phyloP scores from a whole-genome alignment of 169 alveolate species.

The Cyclospora cayetanensis region DNA sequence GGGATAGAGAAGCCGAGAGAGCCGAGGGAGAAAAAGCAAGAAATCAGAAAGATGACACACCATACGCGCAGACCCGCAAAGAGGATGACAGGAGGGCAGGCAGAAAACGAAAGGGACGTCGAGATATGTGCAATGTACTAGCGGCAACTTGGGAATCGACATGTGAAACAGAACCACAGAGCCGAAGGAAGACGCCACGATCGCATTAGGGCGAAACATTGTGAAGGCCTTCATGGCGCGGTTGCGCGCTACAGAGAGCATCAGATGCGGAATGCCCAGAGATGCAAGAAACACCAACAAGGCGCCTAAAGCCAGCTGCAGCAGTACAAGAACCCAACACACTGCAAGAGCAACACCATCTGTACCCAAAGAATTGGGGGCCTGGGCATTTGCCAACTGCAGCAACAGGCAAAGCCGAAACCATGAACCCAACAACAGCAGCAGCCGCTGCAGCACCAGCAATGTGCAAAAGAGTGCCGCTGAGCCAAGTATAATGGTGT shows the following conservation, averaged over 20 bases:
- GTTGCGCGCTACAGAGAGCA: background rate
- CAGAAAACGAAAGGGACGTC: background rate
- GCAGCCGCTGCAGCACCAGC: background rate
- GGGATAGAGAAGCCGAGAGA: background rate
- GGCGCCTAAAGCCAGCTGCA: background rate
- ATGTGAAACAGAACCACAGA: slow-evolving; percentile 45
- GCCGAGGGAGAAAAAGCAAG: background rate
- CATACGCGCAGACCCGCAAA: too few relatives aligned
- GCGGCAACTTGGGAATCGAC: slow-evolving; percentile 60
- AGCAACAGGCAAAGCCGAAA: background rate
- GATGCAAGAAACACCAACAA: background rate
- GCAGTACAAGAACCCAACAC: background rate
- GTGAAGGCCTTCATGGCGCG: slow-evolving; percentile 39
- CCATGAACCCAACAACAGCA: background rate
- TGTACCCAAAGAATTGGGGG: background rate
- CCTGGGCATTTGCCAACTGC: background rate
- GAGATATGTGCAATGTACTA: background rate
- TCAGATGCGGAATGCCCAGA: background rate
- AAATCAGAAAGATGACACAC: background rate
- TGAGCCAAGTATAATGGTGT: too few relatives aligned
- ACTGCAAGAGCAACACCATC: background rate
- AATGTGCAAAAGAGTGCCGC: too few relatives aligned
- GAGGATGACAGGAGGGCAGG: too few relatives aligned
- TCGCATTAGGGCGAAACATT: slow-evolving; percentile 26
- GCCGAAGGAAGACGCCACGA: slow-evolving; percentile 66